phyloP scores from a whole-genome alignment of 176 grass and related monocot species.

The Aegilops bicornis region DNA sequence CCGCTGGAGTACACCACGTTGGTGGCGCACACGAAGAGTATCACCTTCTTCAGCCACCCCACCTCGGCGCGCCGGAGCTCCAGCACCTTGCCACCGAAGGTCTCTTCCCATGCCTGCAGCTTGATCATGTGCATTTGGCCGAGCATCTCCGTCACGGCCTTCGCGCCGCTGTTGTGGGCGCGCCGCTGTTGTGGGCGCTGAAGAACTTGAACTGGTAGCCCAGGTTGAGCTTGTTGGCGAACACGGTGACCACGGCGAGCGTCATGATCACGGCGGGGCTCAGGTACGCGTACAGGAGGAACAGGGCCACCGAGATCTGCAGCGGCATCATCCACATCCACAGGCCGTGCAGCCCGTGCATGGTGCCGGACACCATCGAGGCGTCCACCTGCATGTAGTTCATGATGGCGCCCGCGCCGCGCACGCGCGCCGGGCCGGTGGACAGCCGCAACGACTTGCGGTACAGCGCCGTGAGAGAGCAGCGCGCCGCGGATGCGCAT shows the following conservation, averaged over 20 bases:
- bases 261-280: slow-evolving; percentile 54
- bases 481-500: slow-evolving; percentile 76
- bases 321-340: slow-evolving; percentile 80
- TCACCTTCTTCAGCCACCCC: slow-evolving; percentile 50
- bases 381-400: slow-evolving; percentile 76
- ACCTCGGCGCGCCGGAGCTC: slow-evolving; percentile 39
- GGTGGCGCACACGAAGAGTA: slow-evolving; percentile 51
- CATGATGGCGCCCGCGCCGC: slow-evolving; percentile 61
- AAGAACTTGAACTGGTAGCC: slow-evolving; percentile 45
- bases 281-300: slow-evolving; percentile 48
- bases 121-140: slow-evolving; percentile 61
- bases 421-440: slow-evolving; percentile 40
- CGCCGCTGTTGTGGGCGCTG: slow-evolving; percentile 40
- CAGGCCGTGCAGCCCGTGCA: slow-evolving; percentile 45
- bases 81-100: slow-evolving; percentile 37
- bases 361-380: slow-evolving; percentile 39
- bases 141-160: slow-evolving; percentile 74
- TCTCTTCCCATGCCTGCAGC: slow-evolving; percentile 71
- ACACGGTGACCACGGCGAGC: slow-evolving; percentile 40
- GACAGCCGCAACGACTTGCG: slow-evolving; percentile 62
- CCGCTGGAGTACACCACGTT: slow-evolving; percentile 48
- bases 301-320: slow-evolving; percentile 54
- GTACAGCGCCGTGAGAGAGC: slow-evolving; percentile 53
- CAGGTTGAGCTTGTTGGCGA: slow-evolving; percentile 49
- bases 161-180: slow-evolving; percentile 50